Evolutionary conservation across 805 yeast genomes (phyloP), one percentile per base, ranked within the genome.

Genomic region (Debaryomyces hansenii): DNA sequence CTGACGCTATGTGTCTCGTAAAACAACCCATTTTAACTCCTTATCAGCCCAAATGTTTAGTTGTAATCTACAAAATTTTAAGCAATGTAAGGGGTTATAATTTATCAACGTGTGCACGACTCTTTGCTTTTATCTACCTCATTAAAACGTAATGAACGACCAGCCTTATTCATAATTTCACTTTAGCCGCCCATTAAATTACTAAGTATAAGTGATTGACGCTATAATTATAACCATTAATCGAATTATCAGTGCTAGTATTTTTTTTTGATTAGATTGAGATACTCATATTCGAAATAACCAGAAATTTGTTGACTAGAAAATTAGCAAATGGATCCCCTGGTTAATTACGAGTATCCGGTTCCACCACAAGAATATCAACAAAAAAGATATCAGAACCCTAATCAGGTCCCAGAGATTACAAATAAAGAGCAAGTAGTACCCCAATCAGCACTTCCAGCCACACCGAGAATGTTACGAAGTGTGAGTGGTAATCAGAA

Each of bases 381-480:
- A 16, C 39, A 31, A 33, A 45, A 36, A 32, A 42, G 41, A 35
- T 15, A 20, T 20, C 41, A 33, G 16, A 44, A 20, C 16, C 20
- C 40, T 5, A 45, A 37, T n/a, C 37, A 37, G 4, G 31, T 20
- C n/a, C 31, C 37, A 12, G 21, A 18, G 18, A 11, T 27, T 7
- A 2, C 31, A 40, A 15, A 18, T 16, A 12, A n/a, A 21, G 21
- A 20, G 31, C 34, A 42, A 35, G 7, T 29, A 29, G 38, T n/a
- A 18, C 24, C 31, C 10, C 29, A 43, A 20, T 50, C 59, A n/a
- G 63, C 60, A 21, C 74, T 65, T 12, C 87, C 86, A 2, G 88
- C 88, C 1, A 83, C 89, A 1, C 87, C 88, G 7, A 66, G 88
- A 54, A 84, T 84, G 88, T 64, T 83, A 40, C 72, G 86, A 54